Evolutionary conservation across 169 alveolate species (phyloP).

Genomic region (Cryptosporidium ubiquitum): DNA sequence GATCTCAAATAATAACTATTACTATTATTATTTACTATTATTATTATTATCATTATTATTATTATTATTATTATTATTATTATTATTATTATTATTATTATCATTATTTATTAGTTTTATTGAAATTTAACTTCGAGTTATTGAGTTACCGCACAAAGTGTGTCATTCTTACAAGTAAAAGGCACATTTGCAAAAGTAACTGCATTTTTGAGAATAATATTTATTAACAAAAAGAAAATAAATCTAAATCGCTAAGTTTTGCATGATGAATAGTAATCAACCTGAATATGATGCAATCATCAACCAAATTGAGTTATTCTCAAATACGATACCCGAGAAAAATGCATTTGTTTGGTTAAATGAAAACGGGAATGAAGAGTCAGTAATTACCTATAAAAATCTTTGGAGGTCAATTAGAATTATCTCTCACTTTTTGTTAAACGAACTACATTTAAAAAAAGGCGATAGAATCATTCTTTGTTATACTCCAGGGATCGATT

Average conservation of each 20-base stretch:
- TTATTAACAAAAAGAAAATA: background rate
- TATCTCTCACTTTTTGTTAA: conserved; percentile 35
- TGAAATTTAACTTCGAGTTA: background rate
- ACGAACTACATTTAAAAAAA: conserved; percentile 24
- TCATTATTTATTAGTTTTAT: background rate
- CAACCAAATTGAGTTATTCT: conserved; percentile 48
- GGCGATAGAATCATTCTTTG: conserved; percentile 74
- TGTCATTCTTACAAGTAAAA: conserved; percentile 42
- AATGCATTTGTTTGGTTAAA: conserved; percentile 63
- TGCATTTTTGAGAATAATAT: background rate
- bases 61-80: too few species aligned
- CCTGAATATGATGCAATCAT: conserved; percentile 28
- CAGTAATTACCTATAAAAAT: conserved; percentile 18
- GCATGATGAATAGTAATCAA: background rate
- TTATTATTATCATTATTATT: too few species aligned
- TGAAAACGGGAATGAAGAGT: conserved; percentile 71
- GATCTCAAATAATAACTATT: background rate
- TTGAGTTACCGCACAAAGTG: conserved; percentile 40
- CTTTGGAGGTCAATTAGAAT: conserved; percentile 42
- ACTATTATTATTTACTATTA: background rate
- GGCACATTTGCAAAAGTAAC: conserved; percentile 71
- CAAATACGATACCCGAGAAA: conserved; percentile 13
- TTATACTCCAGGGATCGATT: conserved; percentile 79
- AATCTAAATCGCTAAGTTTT: background rate
- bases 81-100: too few species aligned